Base-by-base conservation (phyloP, 768 basidiomycete genomes). In the Psilocybe azurescens region DNA sequence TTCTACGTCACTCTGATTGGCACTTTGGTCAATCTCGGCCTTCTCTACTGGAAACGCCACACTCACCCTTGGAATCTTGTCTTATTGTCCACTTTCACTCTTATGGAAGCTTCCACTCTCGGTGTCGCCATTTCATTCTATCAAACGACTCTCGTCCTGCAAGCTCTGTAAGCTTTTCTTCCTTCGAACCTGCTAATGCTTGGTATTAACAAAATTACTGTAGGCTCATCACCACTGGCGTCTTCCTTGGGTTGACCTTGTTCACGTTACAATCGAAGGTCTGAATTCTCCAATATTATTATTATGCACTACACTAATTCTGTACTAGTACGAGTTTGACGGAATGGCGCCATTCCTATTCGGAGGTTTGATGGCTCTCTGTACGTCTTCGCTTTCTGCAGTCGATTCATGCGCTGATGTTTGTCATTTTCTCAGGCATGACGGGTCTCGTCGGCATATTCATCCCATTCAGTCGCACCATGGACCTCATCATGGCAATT, bases 201-300 rank as follows among this genome's bases (percentile, higher is more conserved):
- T 33, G 69, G 6, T 18, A 20, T 68, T 38, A 57, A 38, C 44
- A 20, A 57, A 32, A 44, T 59, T 13, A 24, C 32, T 36, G 50
- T 20, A 72, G 90, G 56, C 75, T 97, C 56, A 94, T 98, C 69
- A 97, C 96, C 0, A 78, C 93, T 2, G 95, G 95, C 13, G 89
- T 99, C 49, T 99, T 99, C 84, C 75, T 94, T 44, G 97, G 96
- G 5, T 77, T 99, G 64, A 98, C 96, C 0, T 74, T 98, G 56
- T 99, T 97, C 80, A 98, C 97, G 0, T 81, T 97, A 73, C 95
- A 97, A 74, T 93, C 92, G 60, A 97, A 97, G 83, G 92, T 91
- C 63, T 18, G 80, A 63, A 44, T 29, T 44, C 2, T 14, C 39
- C 61, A 39, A 60, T 9, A 51, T 47, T 53, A 6, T 10, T n/a